Base-by-base conservation (phyloP, 108 stramenopile genomes). In the Nitzschia inconspicua region DNA sequence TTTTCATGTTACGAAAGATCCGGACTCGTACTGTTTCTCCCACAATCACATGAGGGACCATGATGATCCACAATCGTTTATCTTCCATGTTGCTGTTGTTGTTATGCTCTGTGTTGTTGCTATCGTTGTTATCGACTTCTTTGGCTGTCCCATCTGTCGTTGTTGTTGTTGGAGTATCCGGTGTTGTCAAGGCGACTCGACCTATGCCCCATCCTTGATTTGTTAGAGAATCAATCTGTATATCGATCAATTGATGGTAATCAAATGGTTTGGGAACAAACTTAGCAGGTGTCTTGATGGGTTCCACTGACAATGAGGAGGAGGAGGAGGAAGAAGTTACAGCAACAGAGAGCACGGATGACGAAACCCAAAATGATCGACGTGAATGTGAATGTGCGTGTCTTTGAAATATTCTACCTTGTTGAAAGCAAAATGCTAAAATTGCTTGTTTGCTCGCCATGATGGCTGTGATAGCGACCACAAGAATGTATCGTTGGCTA, bases 21-120 rank as follows among this genome's bases (percentile, higher is more conserved):
- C 90, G 61, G 8, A 80, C 65, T 18, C 60, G 58, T 13, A 93
- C 82, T 16, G 60, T 62, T 73, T 97, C 98, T 39, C 96, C 98
- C 1, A 92, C 94, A 22, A 97, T 82, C 4, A 95, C 94, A 40
- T 77, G 76, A 19, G 95, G 95, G 0, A 97, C 88, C 63, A 95
- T 89, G 6, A 98, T 55, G 20, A 97, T 96, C 96, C 96, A 97
- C 34, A 36, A 6, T 8, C 42, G 47, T 24, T 62, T 37, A 10
- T 34, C 6, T 43, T 19, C 44, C 14, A 44, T 41, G 2, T 41
- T 34, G 27, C 44, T 37, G 26, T 9, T 22, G 0, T 43, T 16
- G 5, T 23, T 5, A 48, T 47, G 34, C 6, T 44, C 42, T 19
- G 42, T 24, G 22, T 50, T 56, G 18, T 24, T 29, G 13, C 56